Conservation (phyloP, 2,329 filamentous ascomycete genomes). For the Davidsoniella australis region DNA sequence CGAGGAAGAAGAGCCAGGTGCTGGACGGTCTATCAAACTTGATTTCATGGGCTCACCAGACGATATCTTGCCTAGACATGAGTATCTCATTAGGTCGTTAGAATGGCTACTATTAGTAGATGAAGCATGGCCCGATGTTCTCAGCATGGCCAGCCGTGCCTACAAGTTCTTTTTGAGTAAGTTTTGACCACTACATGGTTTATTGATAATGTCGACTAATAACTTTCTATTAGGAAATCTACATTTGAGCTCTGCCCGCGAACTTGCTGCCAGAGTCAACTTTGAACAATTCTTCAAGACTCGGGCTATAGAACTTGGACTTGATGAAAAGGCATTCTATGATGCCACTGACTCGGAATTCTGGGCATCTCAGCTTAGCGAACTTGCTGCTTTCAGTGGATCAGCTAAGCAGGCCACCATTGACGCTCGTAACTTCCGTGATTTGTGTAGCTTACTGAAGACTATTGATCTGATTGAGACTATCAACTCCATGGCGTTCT, state of each 20-base stretch:
- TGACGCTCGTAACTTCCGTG: conserved; percentile 45
- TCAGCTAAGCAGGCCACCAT: conserved; percentile 28
- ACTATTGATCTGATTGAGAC: conserved; percentile 53
- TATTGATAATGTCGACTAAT: conserved; percentile 14
- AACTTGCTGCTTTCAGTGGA: conserved; percentile 13
- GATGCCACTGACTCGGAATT: conserved; percentile 25
- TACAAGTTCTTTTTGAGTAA: conserved; percentile 73
- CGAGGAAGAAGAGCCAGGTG: conserved; percentile 32
- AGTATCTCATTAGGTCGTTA: conserved; percentile 56
- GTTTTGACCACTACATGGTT: conserved; percentile 23
- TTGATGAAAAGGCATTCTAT: conserved; percentile 19
- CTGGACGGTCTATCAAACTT: conserved; percentile 47
- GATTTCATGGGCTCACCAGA: conserved; percentile 48
- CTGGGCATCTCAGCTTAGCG: conserved; percentile 20
- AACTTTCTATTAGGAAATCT: conserved; percentile 24
- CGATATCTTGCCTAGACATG: conserved; percentile 45
- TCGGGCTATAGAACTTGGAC: conserved; percentile 19
- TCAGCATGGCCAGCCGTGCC: conserved; percentile 50
- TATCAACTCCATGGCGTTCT: conserved; percentile 37
- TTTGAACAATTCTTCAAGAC: conserved; percentile 31
- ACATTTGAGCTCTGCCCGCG: conserved; percentile 37
- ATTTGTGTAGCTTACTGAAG: conserved; percentile 50
- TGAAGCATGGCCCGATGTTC: conserved; percentile 54
- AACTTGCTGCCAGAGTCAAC: conserved; percentile 32
- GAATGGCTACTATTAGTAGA: conserved; percentile 72